phyloP scores from a whole-genome alignment of 2,329 filamentous ascomycete genomes.

The Colletotrichum sp. region DNA sequence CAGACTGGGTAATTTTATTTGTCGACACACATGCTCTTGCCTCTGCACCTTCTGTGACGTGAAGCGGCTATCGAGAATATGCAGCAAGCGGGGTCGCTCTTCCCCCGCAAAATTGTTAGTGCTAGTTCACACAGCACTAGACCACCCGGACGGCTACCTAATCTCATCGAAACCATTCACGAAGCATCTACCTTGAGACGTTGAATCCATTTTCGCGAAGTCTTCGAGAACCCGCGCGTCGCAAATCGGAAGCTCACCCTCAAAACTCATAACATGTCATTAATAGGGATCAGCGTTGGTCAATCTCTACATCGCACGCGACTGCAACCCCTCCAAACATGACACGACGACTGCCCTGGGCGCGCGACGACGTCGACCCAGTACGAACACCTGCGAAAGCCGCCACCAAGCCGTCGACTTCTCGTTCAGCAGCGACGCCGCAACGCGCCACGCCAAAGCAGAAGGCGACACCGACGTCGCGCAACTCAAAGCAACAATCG shows the following conservation, averaged over 20 bases:
- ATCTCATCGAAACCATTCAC: neutral
- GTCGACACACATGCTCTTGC: neutral
- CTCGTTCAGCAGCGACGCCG: neutral
- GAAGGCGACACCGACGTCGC: neutral
- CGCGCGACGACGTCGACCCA: neutral
- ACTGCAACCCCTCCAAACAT: conserved; percentile 32
- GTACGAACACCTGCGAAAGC: neutral
- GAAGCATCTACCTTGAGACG: neutral
- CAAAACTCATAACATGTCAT: neutral
- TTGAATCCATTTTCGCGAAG: neutral
- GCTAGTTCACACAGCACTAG: neutral
- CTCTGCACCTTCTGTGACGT: neutral
- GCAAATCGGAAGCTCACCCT: neutral
- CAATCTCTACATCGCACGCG: neutral
- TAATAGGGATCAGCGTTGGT: neutral
- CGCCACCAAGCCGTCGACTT: neutral
- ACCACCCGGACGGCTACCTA: neutral
- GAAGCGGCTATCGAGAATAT: neutral
- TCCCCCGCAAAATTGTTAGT: neutral
- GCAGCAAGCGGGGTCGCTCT: neutral
- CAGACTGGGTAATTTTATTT: conserved; percentile 5
- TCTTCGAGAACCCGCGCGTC: neutral
- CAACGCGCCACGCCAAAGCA: neutral
- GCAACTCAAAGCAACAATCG: neutral
- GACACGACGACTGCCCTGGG: conserved; percentile 57